phyloP scores from a whole-genome alignment of 2,329 filamentous ascomycete species.

The Sporothrix humicola region DNA sequence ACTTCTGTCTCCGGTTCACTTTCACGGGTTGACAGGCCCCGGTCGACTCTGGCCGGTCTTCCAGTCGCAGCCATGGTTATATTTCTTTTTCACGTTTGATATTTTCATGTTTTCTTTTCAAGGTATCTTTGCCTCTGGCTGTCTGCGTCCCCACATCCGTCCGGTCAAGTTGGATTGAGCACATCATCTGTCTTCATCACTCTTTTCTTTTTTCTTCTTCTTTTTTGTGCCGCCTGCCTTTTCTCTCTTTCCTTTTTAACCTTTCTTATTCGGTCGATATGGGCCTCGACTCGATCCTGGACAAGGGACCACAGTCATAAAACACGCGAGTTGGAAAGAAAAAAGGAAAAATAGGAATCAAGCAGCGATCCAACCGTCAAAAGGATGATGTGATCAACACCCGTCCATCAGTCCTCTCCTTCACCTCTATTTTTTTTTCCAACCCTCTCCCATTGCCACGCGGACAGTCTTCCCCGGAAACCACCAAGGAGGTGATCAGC shows the following conservation, averaged over 20 bases:
- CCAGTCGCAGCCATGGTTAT: background rate
- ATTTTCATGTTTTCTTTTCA: background rate
- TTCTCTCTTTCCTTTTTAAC: background rate
- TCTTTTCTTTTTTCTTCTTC: background rate
- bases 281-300: background rate
- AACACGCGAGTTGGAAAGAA: background rate
- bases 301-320: background rate
- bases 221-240: background rate
- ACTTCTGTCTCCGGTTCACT: background rate
- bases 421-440: background rate
- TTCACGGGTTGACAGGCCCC: background rate
- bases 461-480: constrained; percentile 17
- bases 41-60: background rate
- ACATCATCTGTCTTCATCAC: background rate
- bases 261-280: background rate
- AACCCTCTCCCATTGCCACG: background rate
- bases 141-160: no score
- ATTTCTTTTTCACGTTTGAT: constrained; percentile 16
- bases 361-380: background rate
- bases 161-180: background rate
- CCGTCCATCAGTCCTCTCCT: background rate
- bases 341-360: background rate
- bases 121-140: no score
- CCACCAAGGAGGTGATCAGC: background rate
- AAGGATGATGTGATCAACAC: background rate